A percentile compares a stretch with the other conserved stretches of the same genome.
Conservation (phyloP, 176 grass and related monocot species). For the Bolboschoenus planiculmis region DNA sequence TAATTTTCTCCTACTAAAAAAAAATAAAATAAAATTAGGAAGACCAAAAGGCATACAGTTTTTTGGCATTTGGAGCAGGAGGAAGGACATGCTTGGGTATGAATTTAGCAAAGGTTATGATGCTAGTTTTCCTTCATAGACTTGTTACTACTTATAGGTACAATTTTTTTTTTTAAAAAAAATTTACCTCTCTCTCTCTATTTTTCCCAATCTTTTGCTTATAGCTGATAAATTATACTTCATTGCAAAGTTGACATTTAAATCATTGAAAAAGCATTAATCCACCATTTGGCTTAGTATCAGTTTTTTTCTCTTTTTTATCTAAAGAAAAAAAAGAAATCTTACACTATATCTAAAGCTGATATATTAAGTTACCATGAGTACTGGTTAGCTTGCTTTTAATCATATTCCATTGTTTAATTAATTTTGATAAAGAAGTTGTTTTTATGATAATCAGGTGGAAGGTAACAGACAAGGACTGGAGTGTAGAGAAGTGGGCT, state of each 20-base stretch:
- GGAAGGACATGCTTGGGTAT: slow-evolving; percentile 74
- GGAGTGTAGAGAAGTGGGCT: slow-evolving; percentile 70
- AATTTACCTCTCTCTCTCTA: not conserved
- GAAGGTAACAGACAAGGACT: slow-evolving; percentile 57
- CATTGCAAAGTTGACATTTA: not conserved
- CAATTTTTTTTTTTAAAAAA: not conserved
- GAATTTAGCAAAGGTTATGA: slow-evolving; percentile 86
- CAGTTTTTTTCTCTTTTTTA: not conserved
- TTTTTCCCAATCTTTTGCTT: not conserved
- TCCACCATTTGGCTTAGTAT: not conserved
- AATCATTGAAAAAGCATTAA: not conserved
- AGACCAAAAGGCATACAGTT: slow-evolving; percentile 50
- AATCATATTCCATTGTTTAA: not conserved
- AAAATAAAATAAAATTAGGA: slow-evolving; percentile 30
- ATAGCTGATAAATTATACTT: not conserved
- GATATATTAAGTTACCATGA: no score
- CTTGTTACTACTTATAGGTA: slow-evolving; percentile 71
- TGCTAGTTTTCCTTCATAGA: slow-evolving; percentile 80
- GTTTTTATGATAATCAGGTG: slow-evolving; percentile 31
- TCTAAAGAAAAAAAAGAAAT: not conserved
- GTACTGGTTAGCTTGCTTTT: not conserved
- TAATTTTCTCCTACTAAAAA: not conserved
- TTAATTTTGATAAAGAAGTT: not conserved
- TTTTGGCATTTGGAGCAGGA: slow-evolving; percentile 75
- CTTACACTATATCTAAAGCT: not conserved